These are phyloP conservation scores for Colletotrichum coccodes DNA, from an alignment of 2,329 filamentous ascomycete species.

Conservation along the genomic window DNA sequence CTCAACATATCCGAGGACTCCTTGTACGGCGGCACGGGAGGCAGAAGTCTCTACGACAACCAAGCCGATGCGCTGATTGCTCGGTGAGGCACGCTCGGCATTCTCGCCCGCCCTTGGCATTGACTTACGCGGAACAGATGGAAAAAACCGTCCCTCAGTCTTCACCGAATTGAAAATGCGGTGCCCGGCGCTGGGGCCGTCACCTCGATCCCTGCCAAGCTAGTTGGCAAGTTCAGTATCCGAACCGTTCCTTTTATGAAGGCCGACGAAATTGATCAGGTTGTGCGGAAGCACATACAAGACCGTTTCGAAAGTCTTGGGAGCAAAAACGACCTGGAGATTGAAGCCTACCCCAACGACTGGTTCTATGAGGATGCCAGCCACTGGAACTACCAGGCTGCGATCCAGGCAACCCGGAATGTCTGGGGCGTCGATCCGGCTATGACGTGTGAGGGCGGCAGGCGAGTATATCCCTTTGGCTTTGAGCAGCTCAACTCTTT, in stretches of 20 bases:
- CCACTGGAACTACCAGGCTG: constrained; percentile 98
- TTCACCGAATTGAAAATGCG: constrained; percentile 95
- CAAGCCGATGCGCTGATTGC: constrained; percentile 22
- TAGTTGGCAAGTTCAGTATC: constrained; percentile 98
- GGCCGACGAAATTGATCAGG: constrained; percentile 84
- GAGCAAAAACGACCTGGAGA: constrained; percentile 91
- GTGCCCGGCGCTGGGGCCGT: constrained; percentile 94
- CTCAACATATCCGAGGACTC: constrained; percentile 98
- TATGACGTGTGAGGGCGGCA: constrained; percentile 94
- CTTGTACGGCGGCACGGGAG: constrained; percentile 89
- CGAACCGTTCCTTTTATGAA: constrained; percentile 98
- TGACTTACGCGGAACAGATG: constrained; percentile 69
- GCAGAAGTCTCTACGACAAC: constrained; percentile 71
- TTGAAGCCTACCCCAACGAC: constrained; percentile 89
- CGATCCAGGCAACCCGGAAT: constrained; percentile 90
- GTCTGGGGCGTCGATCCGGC: constrained; percentile 95
- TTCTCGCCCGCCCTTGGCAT: fast-evolving
- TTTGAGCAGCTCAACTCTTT: background rate
- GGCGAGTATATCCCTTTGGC: constrained; percentile 56
- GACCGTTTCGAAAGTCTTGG: constrained; percentile 85
- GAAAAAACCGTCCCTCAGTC: constrained; percentile 91
- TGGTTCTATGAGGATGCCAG: constrained; percentile 99
- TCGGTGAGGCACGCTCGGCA: background rate
- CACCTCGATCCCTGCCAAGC: constrained; percentile 98
- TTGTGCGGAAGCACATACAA: constrained; percentile 85